Evolutionary conservation across 208 protist genomes (phyloP).

Genomic region (Crithidia bombi): DNA sequence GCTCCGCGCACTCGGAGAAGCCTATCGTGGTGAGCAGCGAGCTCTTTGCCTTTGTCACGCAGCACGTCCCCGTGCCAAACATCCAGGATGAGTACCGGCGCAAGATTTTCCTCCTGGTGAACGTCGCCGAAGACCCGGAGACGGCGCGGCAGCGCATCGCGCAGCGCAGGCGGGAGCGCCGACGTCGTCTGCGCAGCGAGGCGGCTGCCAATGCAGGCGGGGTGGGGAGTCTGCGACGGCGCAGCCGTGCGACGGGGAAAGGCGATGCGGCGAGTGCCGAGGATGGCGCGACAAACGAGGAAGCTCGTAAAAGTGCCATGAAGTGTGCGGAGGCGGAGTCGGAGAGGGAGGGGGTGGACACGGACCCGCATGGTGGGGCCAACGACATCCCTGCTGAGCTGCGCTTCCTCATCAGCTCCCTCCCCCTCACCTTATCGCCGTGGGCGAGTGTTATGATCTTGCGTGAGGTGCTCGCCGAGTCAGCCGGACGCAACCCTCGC

Average conservation of each 20-base stretch:
- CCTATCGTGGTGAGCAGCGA: conserved; percentile 76
- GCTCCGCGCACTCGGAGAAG: conserved; percentile 33
- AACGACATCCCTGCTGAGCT: conserved; percentile 87
- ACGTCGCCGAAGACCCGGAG: conserved; percentile 70
- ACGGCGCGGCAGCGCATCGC: conserved; percentile 42
- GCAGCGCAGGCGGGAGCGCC: conserved; percentile 16
- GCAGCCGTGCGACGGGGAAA: neutral
- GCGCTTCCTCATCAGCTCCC: conserved; percentile 84
- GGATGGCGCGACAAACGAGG: neutral
- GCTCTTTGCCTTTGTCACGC: conserved; percentile 78
- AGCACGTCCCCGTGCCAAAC: conserved; percentile 82
- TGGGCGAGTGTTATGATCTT: conserved; percentile 89
- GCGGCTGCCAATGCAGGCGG: neutral
- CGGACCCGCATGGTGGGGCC: conserved; percentile 35
- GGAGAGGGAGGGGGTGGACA: conserved; percentile 14
- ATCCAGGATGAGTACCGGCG: conserved; percentile 92
- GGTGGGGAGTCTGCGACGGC: neutral
- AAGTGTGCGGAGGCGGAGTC: neutral
- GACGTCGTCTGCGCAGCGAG: neutral
- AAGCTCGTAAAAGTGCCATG: conserved; percentile 3
- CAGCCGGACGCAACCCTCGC: conserved; percentile 81
- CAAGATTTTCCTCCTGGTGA: conserved; percentile 91
- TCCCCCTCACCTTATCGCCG: conserved; percentile 81
- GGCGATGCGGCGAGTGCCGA: neutral
- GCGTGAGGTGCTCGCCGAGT: conserved; percentile 87